These are phyloP conservation scores for Rhizophlyctis rosea DNA, from an alignment of 192 early-diverging fungal species.

Conservation along the genomic window DNA sequence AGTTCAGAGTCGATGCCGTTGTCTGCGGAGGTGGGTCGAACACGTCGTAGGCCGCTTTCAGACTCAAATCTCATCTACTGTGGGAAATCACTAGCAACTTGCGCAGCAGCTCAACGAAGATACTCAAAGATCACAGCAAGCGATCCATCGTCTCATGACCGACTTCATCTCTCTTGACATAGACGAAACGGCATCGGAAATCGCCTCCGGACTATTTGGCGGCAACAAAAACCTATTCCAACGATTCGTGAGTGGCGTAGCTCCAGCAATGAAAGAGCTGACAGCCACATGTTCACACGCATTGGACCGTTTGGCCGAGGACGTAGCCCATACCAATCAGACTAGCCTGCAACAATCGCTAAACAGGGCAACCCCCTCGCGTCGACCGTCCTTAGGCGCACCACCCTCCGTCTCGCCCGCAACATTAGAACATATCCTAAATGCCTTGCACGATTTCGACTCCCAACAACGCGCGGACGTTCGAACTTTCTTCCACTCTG, in stretches of 20 bases:
- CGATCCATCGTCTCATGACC: not conserved
- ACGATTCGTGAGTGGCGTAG: not conserved
- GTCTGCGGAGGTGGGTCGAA: not conserved
- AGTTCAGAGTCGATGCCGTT: not conserved
- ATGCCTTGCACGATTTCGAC: not conserved
- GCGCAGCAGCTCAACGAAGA: not conserved
- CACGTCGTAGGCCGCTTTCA: not conserved
- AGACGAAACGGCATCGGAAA: not conserved
- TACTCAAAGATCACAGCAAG: not conserved
- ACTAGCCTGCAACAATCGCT: not conserved
- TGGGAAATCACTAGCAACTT: not conserved
- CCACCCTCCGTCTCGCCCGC: not conserved
- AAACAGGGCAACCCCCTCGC: not conserved
- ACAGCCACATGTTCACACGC: not conserved
- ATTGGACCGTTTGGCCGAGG: not conserved
- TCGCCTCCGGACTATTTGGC: not conserved
- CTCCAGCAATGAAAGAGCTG: not conserved
- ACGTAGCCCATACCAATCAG: not conserved
- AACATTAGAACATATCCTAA: not conserved
- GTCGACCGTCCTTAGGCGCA: not conserved
- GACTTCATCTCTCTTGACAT: not conserved
- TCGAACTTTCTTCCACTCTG: not conserved
- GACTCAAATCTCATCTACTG: not conserved
- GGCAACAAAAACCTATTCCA: slow-evolving; percentile 1
- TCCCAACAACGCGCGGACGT: not conserved